Evolutionary conservation across 495 filamentous ascomycete genomes (phyloP), one percentile per base, ranked within the genome.

Genomic region (Hypoxylon rickii): DNA sequence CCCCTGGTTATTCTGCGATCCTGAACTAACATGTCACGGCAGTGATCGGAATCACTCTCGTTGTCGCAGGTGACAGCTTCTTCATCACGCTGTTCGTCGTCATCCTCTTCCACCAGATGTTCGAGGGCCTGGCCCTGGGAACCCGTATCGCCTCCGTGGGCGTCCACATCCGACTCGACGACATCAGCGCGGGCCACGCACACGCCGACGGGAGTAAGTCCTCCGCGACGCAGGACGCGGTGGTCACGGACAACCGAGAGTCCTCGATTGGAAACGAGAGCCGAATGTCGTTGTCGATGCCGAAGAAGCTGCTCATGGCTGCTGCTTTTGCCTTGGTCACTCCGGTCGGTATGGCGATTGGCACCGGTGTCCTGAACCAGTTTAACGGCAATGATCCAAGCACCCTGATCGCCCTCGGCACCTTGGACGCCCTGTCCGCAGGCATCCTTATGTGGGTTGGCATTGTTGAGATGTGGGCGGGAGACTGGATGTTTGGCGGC

Each of bases 71-170:
- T 18, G 81, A 85, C 66, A 74, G 69, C 21, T 76, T 73, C 61
- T 85, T 85, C 71, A 65, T 72, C 36, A 79, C 77, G 6, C 77
- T 86, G 22, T 78, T 83, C 51, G 64, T 77, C 29, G 83, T 84
- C 33, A 82, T 86, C 42, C 59, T 83, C 42, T 85, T 86, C 69
- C 83, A 84, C 56, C 83, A 93, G 64, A 86, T 87, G 64, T 91
- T 92, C 46, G 89, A 92, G 73, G 88, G 89, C 15, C 77, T 91
- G 46, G 88, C 88, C 15, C 80, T 91, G 7, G 87, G 89, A 12
- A 81, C 87, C 3, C 83, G 86, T 22, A 90, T 90, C 52, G 84
- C 87, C 4, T 78, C 81, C 0, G 74, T 89, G 17, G 68, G 71
- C 3, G 45, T 44, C 7, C 57, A 19, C 8, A 13, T 16, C 10